Evolutionary conservation across 164 flowering plant genomes (phyloP).

Genomic region (Taxillus chinensis): DNA sequence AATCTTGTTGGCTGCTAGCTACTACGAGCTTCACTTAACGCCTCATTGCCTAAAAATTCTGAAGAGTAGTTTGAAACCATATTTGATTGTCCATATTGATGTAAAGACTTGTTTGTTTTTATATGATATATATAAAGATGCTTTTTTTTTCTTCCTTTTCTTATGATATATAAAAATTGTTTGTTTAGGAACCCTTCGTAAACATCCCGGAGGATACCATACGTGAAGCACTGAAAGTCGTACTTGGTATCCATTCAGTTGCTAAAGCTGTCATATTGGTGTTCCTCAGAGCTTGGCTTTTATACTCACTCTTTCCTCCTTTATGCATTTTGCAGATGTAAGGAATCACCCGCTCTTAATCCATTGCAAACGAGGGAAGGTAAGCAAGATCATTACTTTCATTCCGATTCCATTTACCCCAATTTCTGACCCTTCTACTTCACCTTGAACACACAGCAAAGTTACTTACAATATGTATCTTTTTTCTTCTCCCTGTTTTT

Average conservation of each 20-base stretch:
- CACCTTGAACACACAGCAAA: not conserved
- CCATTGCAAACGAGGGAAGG: slow-evolving; percentile 86
- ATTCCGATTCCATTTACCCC: not conserved
- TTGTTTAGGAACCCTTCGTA: slow-evolving; percentile 67
- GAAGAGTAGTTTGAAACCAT: not conserved
- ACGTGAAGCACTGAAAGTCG: slow-evolving; percentile 64
- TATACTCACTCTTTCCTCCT: not conserved
- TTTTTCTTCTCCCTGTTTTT: slow-evolving; percentile 1
- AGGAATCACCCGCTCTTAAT: slow-evolving; percentile 64
- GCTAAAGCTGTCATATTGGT: no score
- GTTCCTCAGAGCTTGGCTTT: not conserved
- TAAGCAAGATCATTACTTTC: slow-evolving; percentile 8
- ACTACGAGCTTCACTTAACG: no score
- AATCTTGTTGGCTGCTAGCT: no score
- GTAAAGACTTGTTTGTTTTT: not conserved
- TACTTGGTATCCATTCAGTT: slow-evolving; percentile 40
- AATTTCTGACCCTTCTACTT: no score
- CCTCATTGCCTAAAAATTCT: no score
- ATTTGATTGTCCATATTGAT: not conserved
- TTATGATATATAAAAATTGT: slow-evolving; percentile 3
- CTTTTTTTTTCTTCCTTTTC: no score
- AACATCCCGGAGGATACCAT: slow-evolving; percentile 63
- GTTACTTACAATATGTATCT: not conserved
- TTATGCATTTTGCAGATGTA: slow-evolving; percentile 33
- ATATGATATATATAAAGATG: no score